These are phyloP conservation scores for Barnettozyma vustinii DNA, from an alignment of 805 yeast genomes.

Conservation along the genomic window DNA sequence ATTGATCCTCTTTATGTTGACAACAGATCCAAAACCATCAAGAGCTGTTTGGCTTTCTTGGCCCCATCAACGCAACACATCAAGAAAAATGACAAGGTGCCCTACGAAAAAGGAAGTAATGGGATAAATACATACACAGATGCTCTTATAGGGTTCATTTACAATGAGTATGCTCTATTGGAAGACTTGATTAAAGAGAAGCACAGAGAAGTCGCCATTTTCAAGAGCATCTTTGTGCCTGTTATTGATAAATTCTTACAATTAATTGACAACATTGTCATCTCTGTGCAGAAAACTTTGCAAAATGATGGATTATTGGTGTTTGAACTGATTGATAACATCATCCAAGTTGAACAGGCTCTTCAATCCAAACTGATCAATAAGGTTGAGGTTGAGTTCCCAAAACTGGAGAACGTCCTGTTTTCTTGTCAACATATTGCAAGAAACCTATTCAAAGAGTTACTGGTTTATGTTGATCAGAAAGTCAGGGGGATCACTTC, in stretches of 20 bases:
- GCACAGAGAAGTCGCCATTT: conserved; percentile 24
- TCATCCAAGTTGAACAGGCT: conserved; percentile 26
- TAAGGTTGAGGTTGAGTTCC: conserved; percentile 18
- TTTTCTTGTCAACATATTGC: conserved; percentile 27
- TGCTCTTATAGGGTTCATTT: conserved; percentile 43
- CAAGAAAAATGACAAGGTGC: conserved; percentile 35
- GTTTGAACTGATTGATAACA: conserved; percentile 54
- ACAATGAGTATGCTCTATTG: conserved; percentile 44
- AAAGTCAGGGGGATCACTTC: conserved; percentile 40
- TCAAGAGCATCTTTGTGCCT: conserved; percentile 30
- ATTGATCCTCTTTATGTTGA: conserved; percentile 33
- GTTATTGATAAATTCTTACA: conserved; percentile 34
- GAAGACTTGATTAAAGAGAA: conserved; percentile 36
- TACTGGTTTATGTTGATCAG: conserved; percentile 49
- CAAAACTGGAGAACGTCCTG: conserved; percentile 19
- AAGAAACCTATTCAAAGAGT: conserved; percentile 46
- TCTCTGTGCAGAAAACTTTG: conserved; percentile 36
- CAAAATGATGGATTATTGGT: conserved; percentile 45
- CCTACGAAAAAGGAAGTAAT: conserved; percentile 56
- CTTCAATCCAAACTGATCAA: conserved; percentile 27
- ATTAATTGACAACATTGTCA: conserved; percentile 34
- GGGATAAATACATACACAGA: conserved; percentile 52
- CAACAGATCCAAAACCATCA: conserved; percentile 37
- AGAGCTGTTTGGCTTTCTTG: conserved; percentile 38
- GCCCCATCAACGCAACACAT: conserved; percentile 42